Evolutionary conservation across 108 stramenopile genomes (phyloP).

Genomic region (Ochromonas danica): DNA sequence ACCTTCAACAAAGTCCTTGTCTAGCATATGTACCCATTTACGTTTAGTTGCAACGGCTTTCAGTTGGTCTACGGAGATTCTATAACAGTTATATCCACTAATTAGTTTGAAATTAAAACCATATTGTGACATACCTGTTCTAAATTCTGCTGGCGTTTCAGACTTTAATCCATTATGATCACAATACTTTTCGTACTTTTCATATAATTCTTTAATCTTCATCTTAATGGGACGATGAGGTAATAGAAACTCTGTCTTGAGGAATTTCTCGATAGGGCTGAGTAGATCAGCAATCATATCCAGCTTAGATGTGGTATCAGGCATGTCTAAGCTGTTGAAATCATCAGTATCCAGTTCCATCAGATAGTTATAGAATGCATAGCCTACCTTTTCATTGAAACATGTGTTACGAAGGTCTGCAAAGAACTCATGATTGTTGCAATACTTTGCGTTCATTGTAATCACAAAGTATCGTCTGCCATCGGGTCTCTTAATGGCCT

Average conservation of each 20-base stretch:
- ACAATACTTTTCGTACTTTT: constrained; percentile 22
- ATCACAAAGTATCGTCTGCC: constrained; percentile 25
- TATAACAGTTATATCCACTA: neutral
- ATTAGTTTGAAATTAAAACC: neutral
- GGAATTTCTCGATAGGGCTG: constrained; percentile 22
- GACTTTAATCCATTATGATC: constrained; percentile 3
- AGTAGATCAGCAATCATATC: constrained; percentile 25
- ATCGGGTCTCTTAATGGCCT: constrained; percentile 24
- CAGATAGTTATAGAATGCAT: constrained; percentile 30
- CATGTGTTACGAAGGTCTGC: constrained; percentile 20
- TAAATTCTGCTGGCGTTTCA: neutral
- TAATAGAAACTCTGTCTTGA: constrained; percentile 20
- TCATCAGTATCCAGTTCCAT: constrained; percentile 20
- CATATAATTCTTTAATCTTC: constrained; percentile 24
- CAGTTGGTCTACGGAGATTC: neutral
- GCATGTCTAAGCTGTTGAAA: constrained; percentile 28
- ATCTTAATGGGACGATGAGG: neutral
- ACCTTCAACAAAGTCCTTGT: neutral
- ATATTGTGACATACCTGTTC: neutral
- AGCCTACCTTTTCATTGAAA: constrained; percentile 19
- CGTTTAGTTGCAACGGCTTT: neutral
- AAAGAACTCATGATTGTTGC: constrained; percentile 21
- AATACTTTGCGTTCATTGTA: constrained; percentile 12
- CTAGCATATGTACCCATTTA: neutral
- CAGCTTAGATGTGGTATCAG: constrained; percentile 24